Base-by-base conservation (phyloP, 495 filamentous ascomycete species). In the Podospora pseudocomata region DNA sequence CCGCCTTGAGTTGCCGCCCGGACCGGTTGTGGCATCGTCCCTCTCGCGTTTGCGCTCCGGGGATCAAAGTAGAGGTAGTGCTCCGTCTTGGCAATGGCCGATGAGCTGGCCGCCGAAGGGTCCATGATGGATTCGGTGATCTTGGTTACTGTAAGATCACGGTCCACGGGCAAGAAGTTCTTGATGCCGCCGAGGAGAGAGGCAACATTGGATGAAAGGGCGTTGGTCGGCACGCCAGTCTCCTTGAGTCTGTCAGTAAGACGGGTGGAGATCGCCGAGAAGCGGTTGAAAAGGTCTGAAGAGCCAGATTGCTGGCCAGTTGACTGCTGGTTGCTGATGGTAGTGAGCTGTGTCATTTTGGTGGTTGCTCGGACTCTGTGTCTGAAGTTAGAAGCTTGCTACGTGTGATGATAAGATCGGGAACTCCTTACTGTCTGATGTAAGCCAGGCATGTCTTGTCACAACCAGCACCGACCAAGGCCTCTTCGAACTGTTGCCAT, bases 91-190 rank as follows among this genome's bases (percentile, higher is more conserved):
- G 92, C 91, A 68, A 99, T 94, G 15, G 96, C 96, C 23, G 90
- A 93, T 2, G 92, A 92, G 15, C 91, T 93, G 2, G 96, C 94
- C 11, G 90, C 85, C 53, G 92, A 84, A 0, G 96, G 96, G 76
- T 99, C 96, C 96, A 99, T 99, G 74, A 99, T 89, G 0, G 93
- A 96, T 75, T 99, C 96, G 13, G 93, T 93, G 75, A 99, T 97
- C 79, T 98, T 97, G 62, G 96, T 98, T 56, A 98, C 86, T 0
- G 96, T 99, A 4, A 97, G 85, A 74, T 99, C 96, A 72, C 93
- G 91, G 80, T 99, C 95, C 13, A 88, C 92, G 1, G 96, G 96
- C 3, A 99, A 83, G 82, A 99, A 97, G 78, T 97, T 98, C 82
- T 98, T 98, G 80, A 99, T 94, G 49, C 96, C 94, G n/a, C 92